Percentiles rank a stretch among this genome's conserved stretches.
Conservation (phyloP, 306 rosid genomes). For the Vachellia collinsii region DNA sequence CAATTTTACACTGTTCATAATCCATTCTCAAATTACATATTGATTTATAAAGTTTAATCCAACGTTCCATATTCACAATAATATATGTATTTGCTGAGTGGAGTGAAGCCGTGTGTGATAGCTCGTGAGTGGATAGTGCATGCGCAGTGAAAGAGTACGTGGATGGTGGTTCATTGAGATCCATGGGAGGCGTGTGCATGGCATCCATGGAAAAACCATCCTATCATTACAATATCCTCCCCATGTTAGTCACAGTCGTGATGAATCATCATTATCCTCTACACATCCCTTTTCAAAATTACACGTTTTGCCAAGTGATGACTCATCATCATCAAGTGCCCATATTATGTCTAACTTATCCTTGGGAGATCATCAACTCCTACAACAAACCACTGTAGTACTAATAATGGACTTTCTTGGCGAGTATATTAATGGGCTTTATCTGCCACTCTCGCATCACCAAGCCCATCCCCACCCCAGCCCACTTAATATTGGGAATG, state of each 20-base stretch:
- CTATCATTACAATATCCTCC: neutral
- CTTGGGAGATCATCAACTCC: neutral
- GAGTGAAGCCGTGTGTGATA: neutral
- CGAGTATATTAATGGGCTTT: neutral
- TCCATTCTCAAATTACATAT: too few species aligned
- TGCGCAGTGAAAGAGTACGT: neutral
- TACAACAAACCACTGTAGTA: too few species aligned
- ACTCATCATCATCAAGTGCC: neutral
- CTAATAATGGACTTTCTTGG: too few species aligned
- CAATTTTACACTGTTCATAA: too few species aligned
- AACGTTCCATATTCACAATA: neutral
- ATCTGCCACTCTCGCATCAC: neutral
- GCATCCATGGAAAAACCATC: neutral
- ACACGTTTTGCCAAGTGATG: neutral
- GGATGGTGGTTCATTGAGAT: constrained; percentile 13
- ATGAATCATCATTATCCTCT: constrained; percentile 28
- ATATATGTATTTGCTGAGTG: neutral
- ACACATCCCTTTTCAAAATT: neutral
- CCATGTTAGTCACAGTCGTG: neutral
- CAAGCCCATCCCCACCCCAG: neutral
- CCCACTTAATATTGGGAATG: too few species aligned
- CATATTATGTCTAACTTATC: neutral
- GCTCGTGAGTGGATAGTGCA: constrained; percentile 16
- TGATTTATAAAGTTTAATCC: neutral
- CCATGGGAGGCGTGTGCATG: constrained; percentile 34